Evolutionary conservation across 345 rosid genomes (phyloP), one percentile per base, ranked within the genome.

Genomic region (Eucalyptus albens): DNA sequence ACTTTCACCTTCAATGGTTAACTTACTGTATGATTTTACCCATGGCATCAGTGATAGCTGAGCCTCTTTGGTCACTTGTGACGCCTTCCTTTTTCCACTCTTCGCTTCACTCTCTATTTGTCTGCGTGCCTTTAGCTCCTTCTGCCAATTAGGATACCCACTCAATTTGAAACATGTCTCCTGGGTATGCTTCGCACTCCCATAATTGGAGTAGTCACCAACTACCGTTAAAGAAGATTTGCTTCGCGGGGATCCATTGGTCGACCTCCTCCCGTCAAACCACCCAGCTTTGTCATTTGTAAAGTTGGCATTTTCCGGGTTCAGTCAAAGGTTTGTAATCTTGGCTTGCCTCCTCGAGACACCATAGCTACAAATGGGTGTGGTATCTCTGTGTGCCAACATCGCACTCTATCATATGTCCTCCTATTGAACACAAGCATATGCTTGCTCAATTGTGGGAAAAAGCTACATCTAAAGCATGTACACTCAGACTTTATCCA

Each of bases 21-120:
- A 59, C 13, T 59, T 24, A 26, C 0, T 5, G n/a, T 59, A 10
- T 0, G n/a, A 26, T 26, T 59, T 11, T 59, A 59, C 65, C 2
- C 0, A 1, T 59, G 65, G n/a, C 67, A 27, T 60, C 2, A 59
- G 3, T 56, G 62, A 56, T 56, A 56, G 29, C 0, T 22, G 3
- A 56, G n/a, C n/a, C 14, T 59, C n/a, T 59, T 5, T 24, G 3
- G 87, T 60, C 29, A 60, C 31, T 1, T 3, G 3, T 27, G 69
- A 60, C 2, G 8, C 26, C 42, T 29, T 40, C 45, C 5, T 14
- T 81, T 16, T 47, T 45, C 15, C 67, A 60, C 15, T 6, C 2
- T 27, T 60, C 2, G 0, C 33, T 17, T 5, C 85, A 17, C 27
- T 27, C 69, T 49, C 67, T n/a, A 11, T 6, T 27, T 26, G 11